Base-by-base conservation (phyloP, 805 yeast genomes). In the Priceomyces medius region DNA sequence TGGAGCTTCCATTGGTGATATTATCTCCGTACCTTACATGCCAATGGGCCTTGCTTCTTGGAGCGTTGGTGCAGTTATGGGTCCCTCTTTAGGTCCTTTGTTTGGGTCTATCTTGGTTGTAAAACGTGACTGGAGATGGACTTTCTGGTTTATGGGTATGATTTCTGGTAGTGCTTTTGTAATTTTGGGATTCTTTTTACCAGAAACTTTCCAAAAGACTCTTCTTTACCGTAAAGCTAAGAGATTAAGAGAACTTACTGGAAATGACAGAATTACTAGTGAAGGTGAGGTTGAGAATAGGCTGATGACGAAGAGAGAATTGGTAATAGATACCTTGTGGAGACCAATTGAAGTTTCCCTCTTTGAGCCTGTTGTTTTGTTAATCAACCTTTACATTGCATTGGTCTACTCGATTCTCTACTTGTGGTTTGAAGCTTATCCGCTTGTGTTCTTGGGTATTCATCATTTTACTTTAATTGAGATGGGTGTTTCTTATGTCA, bases 351-450 rank as follows among this genome's bases (percentile, higher is more conserved):
- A 70, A 40, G 64, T 81, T 41, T 66, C 74, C n/a, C 23, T 72
- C 18, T 47, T 56, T 37, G 86, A 81, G 55, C 86, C 85, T 0
- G 77, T 76, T 19, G 73, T 80, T n/a, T 43, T 80, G 14, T 63
- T 79, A 21, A 71, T 79, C 44, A 71, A 80, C 51, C 16, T 73
- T 20, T 79, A 79, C 54, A 61, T 75, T 47, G 77, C 81, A 0
- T 50, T 80, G 38, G 63, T 71, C 5, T 81, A 80, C 55, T 76
- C 82, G 20, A 57, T 73, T 21, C 48, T 77, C 46, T 81, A 78
- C 55, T 55, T 79, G 17, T 80, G 77, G 66, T 77, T 80, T 50
- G 85, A 74, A 66, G 54, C 57, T 6, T 50, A 48, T 32, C 85
- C 86, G 7, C 64, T 79, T 24, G 79, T 76, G 3, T 80, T 73